These are phyloP conservation scores for Diaporthe sp. DNA, from an alignment of 2,329 filamentous ascomycete species.

Conservation along the genomic window DNA sequence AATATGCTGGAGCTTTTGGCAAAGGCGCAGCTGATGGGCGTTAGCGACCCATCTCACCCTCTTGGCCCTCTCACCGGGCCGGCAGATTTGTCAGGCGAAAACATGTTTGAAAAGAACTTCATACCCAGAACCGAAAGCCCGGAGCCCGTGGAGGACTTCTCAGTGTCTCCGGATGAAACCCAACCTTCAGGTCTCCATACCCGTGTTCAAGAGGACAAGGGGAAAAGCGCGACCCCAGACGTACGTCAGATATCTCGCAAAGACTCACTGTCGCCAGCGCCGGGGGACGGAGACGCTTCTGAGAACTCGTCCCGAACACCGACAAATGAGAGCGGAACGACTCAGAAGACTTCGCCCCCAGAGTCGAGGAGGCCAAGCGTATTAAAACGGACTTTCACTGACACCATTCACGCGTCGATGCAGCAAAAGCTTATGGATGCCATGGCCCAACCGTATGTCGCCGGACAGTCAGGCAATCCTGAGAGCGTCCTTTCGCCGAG, in stretches of 20 bases:
- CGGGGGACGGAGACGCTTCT: constrained; percentile 53
- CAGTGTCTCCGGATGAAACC: constrained; percentile 51
- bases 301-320: constrained; percentile 67
- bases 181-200: constrained; percentile 41
- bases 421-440: constrained; percentile 89
- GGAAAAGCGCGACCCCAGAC: constrained; percentile 1
- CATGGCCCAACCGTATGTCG: constrained; percentile 84
- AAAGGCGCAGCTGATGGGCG: constrained; percentile 82
- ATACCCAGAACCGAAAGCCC: constrained; percentile 67
- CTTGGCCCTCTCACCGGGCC: constrained; percentile 85
- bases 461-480: constrained; percentile 57
- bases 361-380: constrained; percentile 71
- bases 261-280: constrained; percentile 17
- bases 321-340: constrained; percentile 69
- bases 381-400: constrained; percentile 90
- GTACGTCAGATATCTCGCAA: constrained; percentile 32
- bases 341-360: constrained; percentile 67
- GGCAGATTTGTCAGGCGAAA: constrained; percentile 78
- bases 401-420: constrained; percentile 80
- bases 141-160: constrained; percentile 58
- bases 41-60: constrained; percentile 64
- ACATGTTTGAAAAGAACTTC: constrained; percentile 90
- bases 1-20: constrained; percentile 91
- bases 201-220: constrained; percentile 29
- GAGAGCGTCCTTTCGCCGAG: constrained; percentile 61